Evolutionary conservation across 352 stramenopile species (phyloP).

Genomic region (Phytopythium litorale): DNA sequence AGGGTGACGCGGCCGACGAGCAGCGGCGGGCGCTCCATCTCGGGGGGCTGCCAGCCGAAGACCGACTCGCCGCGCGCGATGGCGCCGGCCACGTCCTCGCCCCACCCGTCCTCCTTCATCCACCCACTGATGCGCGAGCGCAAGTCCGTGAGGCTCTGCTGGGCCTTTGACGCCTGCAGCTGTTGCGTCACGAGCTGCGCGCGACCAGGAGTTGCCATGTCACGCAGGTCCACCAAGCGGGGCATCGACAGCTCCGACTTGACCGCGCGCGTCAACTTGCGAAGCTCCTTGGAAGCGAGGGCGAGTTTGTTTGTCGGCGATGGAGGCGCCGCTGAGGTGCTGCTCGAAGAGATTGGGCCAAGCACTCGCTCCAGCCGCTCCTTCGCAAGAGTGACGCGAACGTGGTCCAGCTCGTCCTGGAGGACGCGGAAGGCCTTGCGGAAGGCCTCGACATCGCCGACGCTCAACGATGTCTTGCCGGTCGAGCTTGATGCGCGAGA

Average conservation of each 20-base stretch:
- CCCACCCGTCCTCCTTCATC: constrained; percentile 51
- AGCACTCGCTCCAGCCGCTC: constrained; percentile 56
- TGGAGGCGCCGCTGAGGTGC: background rate
- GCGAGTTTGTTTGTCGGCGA: constrained; percentile 22
- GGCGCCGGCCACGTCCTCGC: constrained; percentile 48
- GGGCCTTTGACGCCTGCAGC: constrained; percentile 38
- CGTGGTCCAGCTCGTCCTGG: constrained; percentile 43
- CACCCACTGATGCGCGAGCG: constrained; percentile 35
- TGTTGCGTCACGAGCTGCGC: constrained; percentile 49
- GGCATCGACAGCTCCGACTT: constrained; percentile 68
- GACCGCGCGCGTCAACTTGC: constrained; percentile 38
- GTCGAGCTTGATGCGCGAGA: constrained; percentile 12
- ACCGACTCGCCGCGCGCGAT: constrained; percentile 59
- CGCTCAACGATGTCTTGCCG: constrained; percentile 30
- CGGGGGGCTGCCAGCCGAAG: constrained; percentile 70
- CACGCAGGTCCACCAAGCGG: constrained; percentile 54
- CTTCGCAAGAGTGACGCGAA: constrained; percentile 48
- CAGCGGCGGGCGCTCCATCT: constrained; percentile 66
- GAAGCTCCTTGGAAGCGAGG: constrained; percentile 43
- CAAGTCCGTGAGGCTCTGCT: constrained; percentile 36
- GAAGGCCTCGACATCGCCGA: constrained; percentile 53
- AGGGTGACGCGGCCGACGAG: constrained; percentile 60
- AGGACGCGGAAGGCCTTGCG: constrained; percentile 54
- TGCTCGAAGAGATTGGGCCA: constrained; percentile 14
- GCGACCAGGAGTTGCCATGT: constrained; percentile 19